Percentiles rank a stretch among this genome's conserved stretches.
Evolutionary conservation across 2,329 filamentous ascomycete species (phyloP).

Genomic region (Aspergillus caelatus): DNA sequence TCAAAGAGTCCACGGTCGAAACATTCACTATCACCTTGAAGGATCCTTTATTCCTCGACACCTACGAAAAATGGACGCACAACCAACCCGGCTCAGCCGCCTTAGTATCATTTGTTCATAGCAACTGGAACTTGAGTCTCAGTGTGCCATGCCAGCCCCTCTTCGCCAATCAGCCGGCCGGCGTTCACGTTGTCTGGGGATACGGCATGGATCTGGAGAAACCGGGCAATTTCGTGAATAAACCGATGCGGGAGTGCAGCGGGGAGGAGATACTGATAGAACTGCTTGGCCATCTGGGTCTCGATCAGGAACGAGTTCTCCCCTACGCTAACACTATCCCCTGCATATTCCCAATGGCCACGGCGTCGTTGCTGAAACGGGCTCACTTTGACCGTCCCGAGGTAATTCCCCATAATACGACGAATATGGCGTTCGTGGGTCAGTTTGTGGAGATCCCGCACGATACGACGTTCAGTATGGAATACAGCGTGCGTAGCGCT

Average conservation of each 20-base stretch:
- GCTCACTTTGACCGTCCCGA: background rate
- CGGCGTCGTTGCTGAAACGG: background rate
- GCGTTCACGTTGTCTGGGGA: conserved; percentile 42
- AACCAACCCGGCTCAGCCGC: conserved; percentile 35
- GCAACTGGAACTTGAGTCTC: conserved; percentile 43
- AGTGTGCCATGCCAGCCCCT: conserved; percentile 47
- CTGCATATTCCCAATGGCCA: background rate
- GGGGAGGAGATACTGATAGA: conserved; percentile 44
- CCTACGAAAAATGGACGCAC: conserved; percentile 30
- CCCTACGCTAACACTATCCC: conserved; percentile 36
- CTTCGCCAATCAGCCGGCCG: conserved; percentile 39
- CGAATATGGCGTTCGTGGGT: background rate
- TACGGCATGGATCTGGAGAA: conserved; percentile 40
- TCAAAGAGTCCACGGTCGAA: conserved; percentile 38
- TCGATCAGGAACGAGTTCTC: conserved; percentile 31
- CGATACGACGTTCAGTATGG: conserved; percentile 3
- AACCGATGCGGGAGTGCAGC: conserved; percentile 43
- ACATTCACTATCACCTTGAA: conserved; percentile 45
- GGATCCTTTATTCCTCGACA: conserved; percentile 29
- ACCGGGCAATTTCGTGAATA: conserved; percentile 41
- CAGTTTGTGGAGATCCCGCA: conserved; percentile 1
- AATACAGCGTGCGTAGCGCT: background rate
- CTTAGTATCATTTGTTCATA: conserved; percentile 40
- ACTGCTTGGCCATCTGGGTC: conserved; percentile 40
- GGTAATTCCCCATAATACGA: background rate